Base-by-base conservation (phyloP, 2,329 filamentous ascomycete species). In the Colletotrichum chrysophilum region DNA sequence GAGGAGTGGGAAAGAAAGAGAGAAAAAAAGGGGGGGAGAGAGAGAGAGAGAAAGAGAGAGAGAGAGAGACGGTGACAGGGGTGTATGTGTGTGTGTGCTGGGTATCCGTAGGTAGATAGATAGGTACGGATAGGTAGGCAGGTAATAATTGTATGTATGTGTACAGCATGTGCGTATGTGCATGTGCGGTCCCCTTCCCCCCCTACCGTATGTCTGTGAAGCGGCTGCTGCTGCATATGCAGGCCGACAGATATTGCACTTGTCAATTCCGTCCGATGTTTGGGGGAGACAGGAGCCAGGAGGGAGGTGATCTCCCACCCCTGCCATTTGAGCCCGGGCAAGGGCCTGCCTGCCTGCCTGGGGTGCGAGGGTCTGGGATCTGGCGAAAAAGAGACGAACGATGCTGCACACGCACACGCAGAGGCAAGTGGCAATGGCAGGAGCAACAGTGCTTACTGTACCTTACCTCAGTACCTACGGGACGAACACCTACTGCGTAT, bases 261-360 rank as follows among this genome's bases (percentile, higher is more conserved):
- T 71, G 66, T 70, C 56, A 64, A 70, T 69, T 13, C 71, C 56
- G 55, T 70, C 67, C 56, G 67, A 70, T 70, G 66, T 74, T 74
- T 74, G 66, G 60, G 32, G 28, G 28, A 43, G 66, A 28, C 32
- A 48, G 58, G 56, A 28, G 21, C 56, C 26, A 62, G 52, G 71
- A 52, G 36, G 21, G 38, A 65, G 56, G 36, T 70, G 67, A 70
- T 70, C 67, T 70, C 66, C 55, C 66, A 68, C 66, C 66, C 56
- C 55, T 69, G 34, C 13, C 60, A 18, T 21, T 36, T 52, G 16
- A 62, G 48, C 67, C 56, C 26, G 34, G 66, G 16, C 56, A 56
- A 18, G 34, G 56, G 43, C 55, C 30, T 60, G n/a, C 26, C 38
- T 58, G 55, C 48, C 48, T 55, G 52, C 34, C 34, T 36, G 38